phyloP scores from a whole-genome alignment of 2,329 filamentous ascomycete genomes.

The Biscogniauxia marginata region DNA sequence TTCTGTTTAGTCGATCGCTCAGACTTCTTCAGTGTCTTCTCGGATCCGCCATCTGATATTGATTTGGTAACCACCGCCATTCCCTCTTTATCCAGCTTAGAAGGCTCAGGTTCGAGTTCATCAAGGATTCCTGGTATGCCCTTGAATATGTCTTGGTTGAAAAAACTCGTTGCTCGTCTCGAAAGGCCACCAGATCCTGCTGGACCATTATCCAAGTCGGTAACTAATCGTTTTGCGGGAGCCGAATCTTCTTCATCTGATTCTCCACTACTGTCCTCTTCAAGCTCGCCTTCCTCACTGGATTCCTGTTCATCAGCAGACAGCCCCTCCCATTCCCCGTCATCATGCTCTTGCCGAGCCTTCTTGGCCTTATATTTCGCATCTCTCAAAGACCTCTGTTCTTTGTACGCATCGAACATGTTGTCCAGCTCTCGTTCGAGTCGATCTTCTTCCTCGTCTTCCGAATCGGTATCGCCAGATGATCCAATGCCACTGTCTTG shows the following conservation, averaged over 20 bases:
- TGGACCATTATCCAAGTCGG: conserved; percentile 57
- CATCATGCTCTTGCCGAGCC: conserved; percentile 74
- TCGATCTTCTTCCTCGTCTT: conserved; percentile 77
- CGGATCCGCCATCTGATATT: conserved; percentile 23
- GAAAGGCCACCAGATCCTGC: conserved; percentile 64
- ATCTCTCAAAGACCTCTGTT: conserved; percentile 74
- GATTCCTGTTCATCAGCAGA: conserved; percentile 63
- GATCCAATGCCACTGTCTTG: conserved; percentile 58
- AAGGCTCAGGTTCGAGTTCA: conserved; percentile 40
- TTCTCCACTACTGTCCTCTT: conserved; percentile 63
- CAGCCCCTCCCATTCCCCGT: conserved; percentile 91
- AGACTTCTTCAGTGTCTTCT: conserved; percentile 16
- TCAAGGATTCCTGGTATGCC: conserved; percentile 69
- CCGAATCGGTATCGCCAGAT: conserved; percentile 56
- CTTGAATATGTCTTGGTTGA: conserved; percentile 92
- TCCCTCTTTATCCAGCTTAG: conserved; percentile 30
- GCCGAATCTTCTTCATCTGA: conserved; percentile 53
- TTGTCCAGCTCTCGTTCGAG: conserved; percentile 83
- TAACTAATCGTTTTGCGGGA: conserved; percentile 53
- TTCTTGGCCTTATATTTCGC: conserved; percentile 91
- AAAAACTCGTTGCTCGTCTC: conserved; percentile 82
- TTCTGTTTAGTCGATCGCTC: conserved; percentile 8
- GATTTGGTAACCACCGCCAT: conserved; percentile 23
- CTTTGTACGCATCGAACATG: conserved; percentile 84
- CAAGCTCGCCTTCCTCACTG: conserved; percentile 58